Evolutionary conservation across 495 filamentous ascomycete species (phyloP), one percentile per base, ranked within the genome.

Genomic region (Daldinia loculata): DNA sequence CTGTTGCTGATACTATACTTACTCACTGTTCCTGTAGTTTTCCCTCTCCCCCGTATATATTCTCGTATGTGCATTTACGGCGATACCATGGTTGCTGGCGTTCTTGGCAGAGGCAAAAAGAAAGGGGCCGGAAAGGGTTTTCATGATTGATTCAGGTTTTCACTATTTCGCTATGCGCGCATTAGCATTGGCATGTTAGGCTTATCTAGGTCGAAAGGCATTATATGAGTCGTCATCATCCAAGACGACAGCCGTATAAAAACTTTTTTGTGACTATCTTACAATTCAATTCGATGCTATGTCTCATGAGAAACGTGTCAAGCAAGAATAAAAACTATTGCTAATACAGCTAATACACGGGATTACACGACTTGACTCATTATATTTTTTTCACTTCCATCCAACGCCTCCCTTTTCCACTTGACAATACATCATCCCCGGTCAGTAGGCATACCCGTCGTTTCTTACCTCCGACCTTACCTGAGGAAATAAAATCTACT

Each of bases 391-490:
- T 61, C 45, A 32, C n/a, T n/a, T 22, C 43, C 43, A 24, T 48
- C 43, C 43, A 48, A 48, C 43, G 43, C 43, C 34, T 17, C 62
- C 69, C 65, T 66, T 69, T 69, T 63, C 55, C 32, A 30, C 17
- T 39, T 36, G 11, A 34, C 24, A 66, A 22, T 39, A 56, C 38
- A 57, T 51, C 43, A 48, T 48, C 43, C 71, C 56, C 43, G 76
- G 77, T 78, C 80, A 81, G 78, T 67, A 77, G 80, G 79, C 67
- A 19, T 69, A 70, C 64, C 67, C 64, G 27, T 68, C 61, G 67
- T 77, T 72, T 76, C 87, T 90, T 91, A 91, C 89, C 90, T 91
- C 83, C 82, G 85, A 86, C 86, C 87, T 89, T 88, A 90, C 87
- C 86, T 88, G 77, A 68, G 78, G 61, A 69, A 67, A 60, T 36